Evolutionary conservation across 2,329 filamentous ascomycete genomes (phyloP).

Genomic region (Thelonectria olida): DNA sequence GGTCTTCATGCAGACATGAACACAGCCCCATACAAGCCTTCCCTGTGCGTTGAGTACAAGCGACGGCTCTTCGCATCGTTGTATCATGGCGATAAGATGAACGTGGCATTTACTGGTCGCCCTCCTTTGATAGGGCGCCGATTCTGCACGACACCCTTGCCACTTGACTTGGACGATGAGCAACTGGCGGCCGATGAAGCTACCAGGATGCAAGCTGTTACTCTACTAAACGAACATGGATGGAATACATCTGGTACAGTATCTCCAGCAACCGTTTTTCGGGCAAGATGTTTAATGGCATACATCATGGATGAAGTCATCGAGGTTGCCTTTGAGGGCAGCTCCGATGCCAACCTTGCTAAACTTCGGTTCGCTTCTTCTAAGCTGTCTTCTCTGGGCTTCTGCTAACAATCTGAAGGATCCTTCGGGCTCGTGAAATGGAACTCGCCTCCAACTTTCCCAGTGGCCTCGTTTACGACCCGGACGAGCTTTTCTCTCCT

Average conservation of each 20-base stretch:
- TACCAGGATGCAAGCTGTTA: slow-evolving; percentile 1
- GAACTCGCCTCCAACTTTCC: no score
- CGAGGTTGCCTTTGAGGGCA: not conserved
- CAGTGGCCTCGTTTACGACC: not conserved
- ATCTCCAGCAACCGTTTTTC: slow-evolving; percentile 1
- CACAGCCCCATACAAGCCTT: not conserved
- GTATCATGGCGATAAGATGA: slow-evolving; percentile 7
- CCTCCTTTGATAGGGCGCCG: slow-evolving; percentile 39
- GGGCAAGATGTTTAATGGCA: not conserved
- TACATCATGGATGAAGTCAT: slow-evolving; percentile 6
- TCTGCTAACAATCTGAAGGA: no score
- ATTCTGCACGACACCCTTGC: slow-evolving; percentile 50
- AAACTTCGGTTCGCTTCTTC: no score
- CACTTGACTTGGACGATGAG: slow-evolving; percentile 50
- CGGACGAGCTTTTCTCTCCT: not conserved
- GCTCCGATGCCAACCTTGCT: not conserved
- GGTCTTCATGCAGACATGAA: not conserved
- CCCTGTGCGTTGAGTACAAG: slow-evolving; percentile 5
- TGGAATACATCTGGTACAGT: slow-evolving; percentile 48
- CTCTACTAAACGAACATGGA: slow-evolving; percentile 45
- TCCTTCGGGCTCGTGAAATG: no score
- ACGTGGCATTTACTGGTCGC: slow-evolving; percentile 2
- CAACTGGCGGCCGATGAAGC: slow-evolving; percentile 44
- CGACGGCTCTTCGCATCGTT: slow-evolving; percentile 3
- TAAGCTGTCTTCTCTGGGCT: no score